Conservation (phyloP, 2,329 filamentous ascomycete species). For the Talaromyces sp. region DNA sequence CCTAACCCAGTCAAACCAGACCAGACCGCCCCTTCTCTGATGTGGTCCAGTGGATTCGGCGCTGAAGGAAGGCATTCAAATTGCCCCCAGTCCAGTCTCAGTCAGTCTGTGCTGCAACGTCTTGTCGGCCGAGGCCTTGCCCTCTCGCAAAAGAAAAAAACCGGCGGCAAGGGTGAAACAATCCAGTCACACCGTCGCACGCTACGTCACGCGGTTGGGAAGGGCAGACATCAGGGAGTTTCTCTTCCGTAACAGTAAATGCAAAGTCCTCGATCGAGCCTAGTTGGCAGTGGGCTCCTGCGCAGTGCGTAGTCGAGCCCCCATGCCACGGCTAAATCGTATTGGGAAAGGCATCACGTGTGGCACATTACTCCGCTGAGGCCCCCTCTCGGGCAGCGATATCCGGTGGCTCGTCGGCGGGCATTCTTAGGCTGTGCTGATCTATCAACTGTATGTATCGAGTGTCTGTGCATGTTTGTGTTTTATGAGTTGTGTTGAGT, state of each 20-base stretch:
- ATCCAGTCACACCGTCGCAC: neutral
- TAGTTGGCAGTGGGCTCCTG: neutral
- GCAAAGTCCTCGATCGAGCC: neutral
- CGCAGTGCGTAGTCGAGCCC: neutral
- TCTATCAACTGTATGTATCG: neutral
- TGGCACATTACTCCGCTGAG: neutral
- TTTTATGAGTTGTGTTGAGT: neutral
- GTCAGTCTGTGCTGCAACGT: neutral
- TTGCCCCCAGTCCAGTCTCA: neutral
- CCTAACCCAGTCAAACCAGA: neutral
- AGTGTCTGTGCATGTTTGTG: neutral
- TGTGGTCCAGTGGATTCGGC: neutral
- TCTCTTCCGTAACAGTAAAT: neutral
- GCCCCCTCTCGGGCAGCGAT: neutral
- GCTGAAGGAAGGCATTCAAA: neutral
- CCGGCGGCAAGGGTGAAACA: neutral
- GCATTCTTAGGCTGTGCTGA: neutral
- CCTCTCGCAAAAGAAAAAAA: neutral
- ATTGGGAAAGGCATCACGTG: neutral
- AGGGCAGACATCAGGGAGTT: neutral
- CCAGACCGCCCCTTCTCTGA: neutral
- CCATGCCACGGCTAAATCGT: neutral
- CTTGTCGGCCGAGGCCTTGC: neutral
- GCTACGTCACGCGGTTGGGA: neutral
- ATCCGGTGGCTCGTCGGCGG: neutral